These are phyloP conservation scores for Ochromonas danica DNA, from an alignment of 108 stramenopile species.

Conservation along the genomic window DNA sequence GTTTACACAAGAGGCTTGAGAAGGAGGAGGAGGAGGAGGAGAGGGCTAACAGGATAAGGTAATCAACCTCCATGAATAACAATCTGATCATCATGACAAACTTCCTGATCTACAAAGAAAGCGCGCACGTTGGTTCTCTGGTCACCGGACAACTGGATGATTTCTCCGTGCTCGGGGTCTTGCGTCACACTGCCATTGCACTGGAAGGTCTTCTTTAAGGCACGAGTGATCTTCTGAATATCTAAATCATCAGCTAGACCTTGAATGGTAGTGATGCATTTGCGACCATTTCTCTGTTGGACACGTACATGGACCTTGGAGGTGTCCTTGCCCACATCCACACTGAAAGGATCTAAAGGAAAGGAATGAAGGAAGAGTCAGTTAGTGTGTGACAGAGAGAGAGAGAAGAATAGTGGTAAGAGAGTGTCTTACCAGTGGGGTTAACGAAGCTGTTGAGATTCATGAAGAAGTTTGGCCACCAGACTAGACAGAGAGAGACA, in stretches of 20 bases:
- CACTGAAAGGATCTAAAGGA: background rate
- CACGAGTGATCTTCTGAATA: constrained; percentile 94
- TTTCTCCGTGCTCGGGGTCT: constrained; percentile 86
- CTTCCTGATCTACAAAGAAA: constrained; percentile 93
- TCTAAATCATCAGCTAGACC: constrained; percentile 96
- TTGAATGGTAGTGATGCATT: constrained; percentile 93
- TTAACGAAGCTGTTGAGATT: too few relatives aligned
- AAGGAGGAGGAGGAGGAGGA: too few relatives aligned
- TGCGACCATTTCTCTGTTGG: constrained; percentile 95
- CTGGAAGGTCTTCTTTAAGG: constrained; percentile 95
- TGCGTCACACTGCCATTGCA: constrained; percentile 97
- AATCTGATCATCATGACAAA: constrained; percentile 74
- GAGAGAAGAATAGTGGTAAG: too few relatives aligned
- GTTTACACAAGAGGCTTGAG: too few relatives aligned
- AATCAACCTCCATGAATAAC: constrained; percentile 71
- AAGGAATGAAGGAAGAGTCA: background rate
- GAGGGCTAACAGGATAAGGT: too few relatives aligned
- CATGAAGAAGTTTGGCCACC: too few relatives aligned
- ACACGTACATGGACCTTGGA: constrained; percentile 91
- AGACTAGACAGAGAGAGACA: too few relatives aligned
- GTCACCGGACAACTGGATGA: constrained; percentile 95
- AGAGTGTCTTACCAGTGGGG: too few relatives aligned
- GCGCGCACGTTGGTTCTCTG: constrained; percentile 92
- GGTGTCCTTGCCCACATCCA: background rate
- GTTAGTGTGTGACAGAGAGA: background rate